These are phyloP conservation scores for Coriaria nepalensis DNA, from an alignment of 306 rosid genomes.

Conservation along the genomic window DNA sequence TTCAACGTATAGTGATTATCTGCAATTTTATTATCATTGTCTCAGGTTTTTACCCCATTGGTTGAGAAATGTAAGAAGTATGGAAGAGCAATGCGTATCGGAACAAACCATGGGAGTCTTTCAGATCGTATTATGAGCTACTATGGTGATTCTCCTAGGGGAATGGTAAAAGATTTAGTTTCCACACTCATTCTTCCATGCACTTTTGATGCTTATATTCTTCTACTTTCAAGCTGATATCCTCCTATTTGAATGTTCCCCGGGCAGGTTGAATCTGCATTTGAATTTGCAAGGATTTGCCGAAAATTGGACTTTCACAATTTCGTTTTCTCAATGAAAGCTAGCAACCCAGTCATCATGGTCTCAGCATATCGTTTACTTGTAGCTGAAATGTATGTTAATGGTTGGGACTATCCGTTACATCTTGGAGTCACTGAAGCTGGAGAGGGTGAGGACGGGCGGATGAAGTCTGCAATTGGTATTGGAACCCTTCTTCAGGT, in stretches of 20 bases:
- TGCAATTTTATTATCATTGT: slow-evolving; percentile 4
- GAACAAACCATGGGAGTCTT: slow-evolving; percentile 98
- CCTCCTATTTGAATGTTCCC: slow-evolving; percentile 12
- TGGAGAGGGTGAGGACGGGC: slow-evolving; percentile 99
- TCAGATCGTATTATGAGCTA: slow-evolving; percentile 99
- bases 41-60: slow-evolving; percentile 81
- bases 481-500: slow-evolving; percentile 99
- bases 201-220: slow-evolving; percentile 7
- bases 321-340: slow-evolving; percentile 94
- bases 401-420: slow-evolving; percentile 94
- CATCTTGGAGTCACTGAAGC: slow-evolving; percentile 99
- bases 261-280: slow-evolving; percentile 96
- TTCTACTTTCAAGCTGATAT: slow-evolving; percentile 3
- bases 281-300: slow-evolving; percentile 97
- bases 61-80: slow-evolving; percentile 97
- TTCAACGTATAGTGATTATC: background rate
- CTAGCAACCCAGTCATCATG: slow-evolving; percentile 98
- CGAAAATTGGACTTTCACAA: slow-evolving; percentile 84
- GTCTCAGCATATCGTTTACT: slow-evolving; percentile 94
- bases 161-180: slow-evolving; percentile 57
- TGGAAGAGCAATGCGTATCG: slow-evolving; percentile 99
- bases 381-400: slow-evolving; percentile 94
- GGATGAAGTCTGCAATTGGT: slow-evolving; percentile 99
- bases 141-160: slow-evolving; percentile 97
- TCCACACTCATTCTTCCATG: slow-evolving; percentile 7